These are phyloP conservation scores for Xylaria multiplex DNA, from an alignment of 2,329 filamentous ascomycete species.

Conservation along the genomic window DNA sequence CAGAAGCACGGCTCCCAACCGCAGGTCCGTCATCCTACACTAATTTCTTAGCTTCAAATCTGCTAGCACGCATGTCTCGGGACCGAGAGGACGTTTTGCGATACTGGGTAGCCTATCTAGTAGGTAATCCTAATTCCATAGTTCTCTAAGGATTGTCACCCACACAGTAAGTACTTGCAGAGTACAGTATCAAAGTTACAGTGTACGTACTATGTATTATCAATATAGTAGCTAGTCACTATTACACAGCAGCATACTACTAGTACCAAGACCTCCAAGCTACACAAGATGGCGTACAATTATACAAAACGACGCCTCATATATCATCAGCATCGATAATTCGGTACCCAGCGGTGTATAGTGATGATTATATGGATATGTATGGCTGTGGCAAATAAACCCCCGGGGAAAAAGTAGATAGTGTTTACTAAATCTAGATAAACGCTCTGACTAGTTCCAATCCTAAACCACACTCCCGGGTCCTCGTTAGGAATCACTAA, in stretches of 20 bases:
- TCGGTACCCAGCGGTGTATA: neutral
- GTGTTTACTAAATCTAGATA: constrained; percentile 25
- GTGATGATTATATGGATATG: neutral
- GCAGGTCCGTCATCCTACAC: neutral
- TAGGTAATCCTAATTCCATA: neutral
- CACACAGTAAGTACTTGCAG: neutral
- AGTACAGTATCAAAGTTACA: neutral
- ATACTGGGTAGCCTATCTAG: constrained; percentile 15
- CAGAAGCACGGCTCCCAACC: constrained; percentile 9
- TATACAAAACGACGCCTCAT: too few species aligned
- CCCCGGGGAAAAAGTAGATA: neutral
- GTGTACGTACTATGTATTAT: neutral
- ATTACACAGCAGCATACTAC: neutral
- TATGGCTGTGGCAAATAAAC: neutral
- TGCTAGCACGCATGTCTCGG: constrained; percentile 19
- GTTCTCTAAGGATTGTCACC: neutral
- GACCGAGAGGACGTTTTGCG: constrained; percentile 24
- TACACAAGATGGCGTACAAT: too few species aligned
- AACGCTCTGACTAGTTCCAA: constrained; percentile 29
- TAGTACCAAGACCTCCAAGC: neutral
- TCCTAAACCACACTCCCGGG: constrained; percentile 38
- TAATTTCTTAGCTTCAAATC: constrained; percentile 19
- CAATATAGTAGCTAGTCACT: neutral
- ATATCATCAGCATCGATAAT: too few species aligned
- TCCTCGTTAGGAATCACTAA: constrained; percentile 21